Evolutionary conservation across 495 filamentous ascomycete species (phyloP).

Genomic region (Cryomyces minteri): DNA sequence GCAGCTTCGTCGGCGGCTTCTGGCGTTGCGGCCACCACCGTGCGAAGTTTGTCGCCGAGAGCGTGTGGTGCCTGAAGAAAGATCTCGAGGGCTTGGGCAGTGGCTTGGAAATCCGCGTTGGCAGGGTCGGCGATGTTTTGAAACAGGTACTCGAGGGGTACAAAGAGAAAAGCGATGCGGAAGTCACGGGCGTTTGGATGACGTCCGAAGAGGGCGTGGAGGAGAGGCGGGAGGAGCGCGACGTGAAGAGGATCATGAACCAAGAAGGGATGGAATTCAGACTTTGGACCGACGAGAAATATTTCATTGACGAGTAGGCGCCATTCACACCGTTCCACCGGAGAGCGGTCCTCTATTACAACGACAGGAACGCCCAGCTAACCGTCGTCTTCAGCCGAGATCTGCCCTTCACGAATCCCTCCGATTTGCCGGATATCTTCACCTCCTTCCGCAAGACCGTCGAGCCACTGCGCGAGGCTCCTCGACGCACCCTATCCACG

Average conservation of each 20-base stretch:
- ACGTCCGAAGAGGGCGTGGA: conserved; percentile 44
- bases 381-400: conserved; percentile 29
- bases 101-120: conserved; percentile 44
- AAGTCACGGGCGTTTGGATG: conserved; percentile 49
- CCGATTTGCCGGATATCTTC: conserved; percentile 46
- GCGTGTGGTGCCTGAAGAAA: conserved; percentile 47
- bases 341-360: background rate
- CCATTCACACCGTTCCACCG: no score
- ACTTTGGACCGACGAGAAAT: conserved; percentile 51
- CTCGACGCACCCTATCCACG: conserved; percentile 28
- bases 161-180: conserved; percentile 11
- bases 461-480: conserved; percentile 42
- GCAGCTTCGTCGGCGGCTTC: conserved; percentile 35
- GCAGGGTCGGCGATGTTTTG: conserved; percentile 33
- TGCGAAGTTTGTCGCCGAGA: conserved; percentile 46
- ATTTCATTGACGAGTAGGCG: conserved; percentile 48
- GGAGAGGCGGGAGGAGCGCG: conserved; percentile 40
- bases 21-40: conserved; percentile 52
- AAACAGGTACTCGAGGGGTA: conserved; percentile 29
- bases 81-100: conserved; percentile 33
- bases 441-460: conserved; percentile 46
- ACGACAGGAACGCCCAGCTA: background rate
- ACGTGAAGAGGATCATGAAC: conserved; percentile 28
- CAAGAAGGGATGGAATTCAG: conserved; percentile 33
- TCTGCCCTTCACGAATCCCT: conserved; percentile 24